phyloP scores from a whole-genome alignment of 345 rosid species.

The Eucalyptus sp. region DNA sequence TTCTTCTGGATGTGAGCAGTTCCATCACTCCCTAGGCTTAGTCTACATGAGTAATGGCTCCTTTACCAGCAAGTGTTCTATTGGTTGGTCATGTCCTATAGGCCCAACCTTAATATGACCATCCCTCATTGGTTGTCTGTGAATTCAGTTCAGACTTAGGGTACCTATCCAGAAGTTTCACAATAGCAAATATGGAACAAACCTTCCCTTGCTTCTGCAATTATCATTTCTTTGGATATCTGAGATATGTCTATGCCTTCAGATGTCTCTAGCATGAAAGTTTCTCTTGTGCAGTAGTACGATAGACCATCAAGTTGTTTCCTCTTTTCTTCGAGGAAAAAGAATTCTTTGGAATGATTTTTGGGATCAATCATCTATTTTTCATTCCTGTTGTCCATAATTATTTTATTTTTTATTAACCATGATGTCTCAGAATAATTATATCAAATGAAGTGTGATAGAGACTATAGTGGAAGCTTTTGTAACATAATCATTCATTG shows the following conservation, averaged over 20 bases:
- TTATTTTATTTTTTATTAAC: not conserved
- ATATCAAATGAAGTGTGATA: not conserved
- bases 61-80: not conserved
- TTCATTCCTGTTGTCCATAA: not conserved
- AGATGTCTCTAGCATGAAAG: not conserved
- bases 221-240: not conserved
- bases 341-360: not conserved
- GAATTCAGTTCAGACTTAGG: not conserved
- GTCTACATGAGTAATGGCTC: not conserved
- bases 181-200: not conserved
- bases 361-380: not conserved
- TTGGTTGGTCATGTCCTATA: not conserved
- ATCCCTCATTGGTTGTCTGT: not conserved
- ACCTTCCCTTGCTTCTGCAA: not conserved
- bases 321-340: not conserved
- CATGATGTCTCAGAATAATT: not conserved
- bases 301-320: not conserved
- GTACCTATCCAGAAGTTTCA: not conserved
- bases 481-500: not conserved
- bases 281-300: not conserved
- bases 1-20: not conserved
- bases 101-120: not conserved
- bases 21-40: not conserved
- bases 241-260: not conserved
- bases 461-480: not conserved